Conservation (phyloP, 257 asterid genomes). For the Euphrasia confusa region DNA sequence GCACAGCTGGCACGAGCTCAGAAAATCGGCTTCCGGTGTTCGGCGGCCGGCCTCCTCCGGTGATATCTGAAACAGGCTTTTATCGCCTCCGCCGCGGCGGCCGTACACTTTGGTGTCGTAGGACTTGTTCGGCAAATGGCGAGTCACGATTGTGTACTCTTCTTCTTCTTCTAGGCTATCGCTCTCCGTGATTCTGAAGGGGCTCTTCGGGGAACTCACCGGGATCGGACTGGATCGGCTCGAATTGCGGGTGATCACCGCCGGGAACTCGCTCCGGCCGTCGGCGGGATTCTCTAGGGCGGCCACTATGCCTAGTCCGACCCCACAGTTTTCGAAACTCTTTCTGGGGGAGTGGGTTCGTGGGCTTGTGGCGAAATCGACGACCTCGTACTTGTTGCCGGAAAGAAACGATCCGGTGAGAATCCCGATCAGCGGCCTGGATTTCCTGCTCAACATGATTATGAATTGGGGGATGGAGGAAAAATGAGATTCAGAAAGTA, state of each 20-base stretch:
- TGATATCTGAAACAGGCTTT: conserved; percentile 48
- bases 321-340: conserved; percentile 51
- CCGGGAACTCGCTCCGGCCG: conserved; percentile 23
- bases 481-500: conserved; percentile 4
- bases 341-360: conserved; percentile 36
- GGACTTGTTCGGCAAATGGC: conserved; percentile 41
- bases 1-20: conserved; percentile 56
- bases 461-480: neutral
- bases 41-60: conserved; percentile 34
- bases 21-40: conserved; percentile 49
- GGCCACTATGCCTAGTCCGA: conserved; percentile 73
- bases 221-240: conserved; percentile 54
- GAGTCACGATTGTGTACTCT: conserved; percentile 49
- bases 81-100: conserved; percentile 29
- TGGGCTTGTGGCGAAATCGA: conserved; percentile 32
- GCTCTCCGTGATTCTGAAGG: conserved; percentile 10
- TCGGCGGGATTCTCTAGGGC: conserved; percentile 52
- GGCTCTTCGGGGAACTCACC: conserved; percentile 23
- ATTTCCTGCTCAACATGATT: conserved; percentile 44
- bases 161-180: conserved; percentile 46
- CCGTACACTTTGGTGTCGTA: conserved; percentile 40
- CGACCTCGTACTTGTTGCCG: conserved; percentile 22
- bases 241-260: conserved; percentile 34
- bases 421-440: conserved; percentile 46
- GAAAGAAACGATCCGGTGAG: conserved; percentile 34